Conservation (phyloP, 306 rosid species). For the Quercus bicolor region DNA sequence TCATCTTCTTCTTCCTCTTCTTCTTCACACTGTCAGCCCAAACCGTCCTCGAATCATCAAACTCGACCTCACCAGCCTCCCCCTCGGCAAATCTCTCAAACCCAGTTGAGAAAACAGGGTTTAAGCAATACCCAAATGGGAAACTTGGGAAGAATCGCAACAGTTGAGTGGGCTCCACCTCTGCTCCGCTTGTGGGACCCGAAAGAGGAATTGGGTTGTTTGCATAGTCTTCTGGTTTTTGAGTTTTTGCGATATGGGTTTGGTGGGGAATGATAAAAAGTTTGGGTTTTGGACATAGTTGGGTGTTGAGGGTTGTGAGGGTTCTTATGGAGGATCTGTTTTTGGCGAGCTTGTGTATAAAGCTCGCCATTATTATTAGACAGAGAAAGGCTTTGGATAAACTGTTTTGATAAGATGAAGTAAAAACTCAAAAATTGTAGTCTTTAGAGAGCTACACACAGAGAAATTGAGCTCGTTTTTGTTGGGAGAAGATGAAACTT, state of each 20-base stretch:
- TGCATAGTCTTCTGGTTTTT: background rate
- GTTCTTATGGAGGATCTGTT: conserved; percentile 11
- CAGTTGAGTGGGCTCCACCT: conserved; percentile 5
- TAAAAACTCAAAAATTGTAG: no score
- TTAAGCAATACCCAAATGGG: conserved; percentile 35
- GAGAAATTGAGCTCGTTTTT: no score
- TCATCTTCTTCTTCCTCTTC: conserved; percentile 58
- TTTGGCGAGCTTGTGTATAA: conserved; percentile 26
- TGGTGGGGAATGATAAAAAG: background rate
- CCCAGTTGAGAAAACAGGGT: conserved; percentile 23
- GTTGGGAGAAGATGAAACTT: no score
- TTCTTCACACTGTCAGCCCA: conserved; percentile 59
- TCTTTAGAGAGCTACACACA: no score
- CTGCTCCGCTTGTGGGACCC: background rate
- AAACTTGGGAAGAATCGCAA: conserved; percentile 29
- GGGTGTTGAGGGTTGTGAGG: conserved; percentile 5
- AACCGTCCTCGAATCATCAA: conserved; percentile 22
- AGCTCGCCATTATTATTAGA: conserved; percentile 28
- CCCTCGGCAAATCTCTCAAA: conserved; percentile 1
- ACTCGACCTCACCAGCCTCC: conserved; percentile 11
- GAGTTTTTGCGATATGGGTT: background rate
- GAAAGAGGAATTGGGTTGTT: background rate
- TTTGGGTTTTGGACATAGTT: background rate
- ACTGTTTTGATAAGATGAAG: background rate
- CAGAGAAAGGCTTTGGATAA: background rate